These are phyloP conservation scores for Dactylis glomerata DNA, from an alignment of 176 grass and related monocot species.

Conservation along the genomic window DNA sequence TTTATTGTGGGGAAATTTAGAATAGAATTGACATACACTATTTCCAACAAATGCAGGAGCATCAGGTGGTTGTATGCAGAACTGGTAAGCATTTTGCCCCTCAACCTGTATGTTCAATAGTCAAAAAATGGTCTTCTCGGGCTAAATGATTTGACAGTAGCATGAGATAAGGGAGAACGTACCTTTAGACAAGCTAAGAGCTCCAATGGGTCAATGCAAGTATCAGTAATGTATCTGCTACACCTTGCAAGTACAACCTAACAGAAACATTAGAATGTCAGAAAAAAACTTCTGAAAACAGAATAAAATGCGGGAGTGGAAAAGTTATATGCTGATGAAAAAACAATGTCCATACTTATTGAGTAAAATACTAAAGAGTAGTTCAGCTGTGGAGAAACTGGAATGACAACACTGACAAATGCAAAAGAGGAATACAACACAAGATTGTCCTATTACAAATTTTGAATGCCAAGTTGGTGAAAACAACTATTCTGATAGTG, in stretches of 20 bases:
- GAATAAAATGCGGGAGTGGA: too few relatives aligned
- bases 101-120: conserved; percentile 43
- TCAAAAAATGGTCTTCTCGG: not conserved
- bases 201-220: conserved; percentile 65
- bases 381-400: too few relatives aligned
- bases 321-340: too few relatives aligned
- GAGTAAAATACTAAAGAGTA: too few relatives aligned
- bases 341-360: too few relatives aligned
- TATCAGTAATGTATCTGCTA: conserved; percentile 87
- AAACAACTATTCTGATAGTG: too few relatives aligned
- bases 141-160: not conserved
- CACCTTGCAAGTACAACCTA: conserved; percentile 93
- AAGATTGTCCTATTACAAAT: too few relatives aligned
- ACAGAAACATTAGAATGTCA: conserved; percentile 11
- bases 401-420: too few relatives aligned
- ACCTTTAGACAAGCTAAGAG: conserved; percentile 74
- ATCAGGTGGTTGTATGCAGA: conserved; percentile 82
- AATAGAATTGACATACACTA: conserved; percentile 95
- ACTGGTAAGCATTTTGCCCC: conserved; percentile 95
- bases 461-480: too few relatives aligned
- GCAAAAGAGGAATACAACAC: too few relatives aligned
- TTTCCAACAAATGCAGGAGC: conserved; percentile 91
- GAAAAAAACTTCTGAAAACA: too few relatives aligned
- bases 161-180: not conserved
- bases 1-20: too few relatives aligned